Percentiles rank a stretch among this genome's conserved stretches.
These are phyloP conservation scores for Bertia moriformis DNA, from an alignment of 2,329 filamentous ascomycete species.

Conservation along the genomic window DNA sequence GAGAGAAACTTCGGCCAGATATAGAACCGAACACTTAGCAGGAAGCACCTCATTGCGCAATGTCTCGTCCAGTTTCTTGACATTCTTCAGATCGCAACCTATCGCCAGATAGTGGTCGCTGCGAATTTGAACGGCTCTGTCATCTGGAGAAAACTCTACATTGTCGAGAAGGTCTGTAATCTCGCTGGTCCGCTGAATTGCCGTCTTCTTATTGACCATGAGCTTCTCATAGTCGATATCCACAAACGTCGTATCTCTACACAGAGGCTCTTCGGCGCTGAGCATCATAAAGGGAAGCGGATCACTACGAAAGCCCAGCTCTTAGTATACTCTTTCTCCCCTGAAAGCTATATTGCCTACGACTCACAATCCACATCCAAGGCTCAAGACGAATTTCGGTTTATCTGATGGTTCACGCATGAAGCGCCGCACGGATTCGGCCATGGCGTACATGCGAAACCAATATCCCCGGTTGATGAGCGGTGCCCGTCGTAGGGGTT, in stretches of 20 bases:
- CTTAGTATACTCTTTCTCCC: background rate
- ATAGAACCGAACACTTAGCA: conserved; percentile 33
- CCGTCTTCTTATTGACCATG: conserved; percentile 37
- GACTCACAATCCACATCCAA: conserved; percentile 53
- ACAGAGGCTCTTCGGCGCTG: conserved; percentile 19
- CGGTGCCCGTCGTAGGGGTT: conserved; percentile 42
- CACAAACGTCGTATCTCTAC: conserved; percentile 34
- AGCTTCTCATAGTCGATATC: conserved; percentile 48
- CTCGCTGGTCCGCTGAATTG: conserved; percentile 27
- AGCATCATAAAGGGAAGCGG: conserved; percentile 46
- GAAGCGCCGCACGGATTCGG: conserved; percentile 37
- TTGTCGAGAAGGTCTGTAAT: conserved; percentile 22
- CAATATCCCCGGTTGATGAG: conserved; percentile 53
- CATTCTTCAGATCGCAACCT: conserved; percentile 41
- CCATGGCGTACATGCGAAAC: conserved; percentile 52
- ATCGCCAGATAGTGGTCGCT: conserved; percentile 38
- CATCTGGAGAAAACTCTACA: conserved; percentile 11
- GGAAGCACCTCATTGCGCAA: conserved; percentile 25
- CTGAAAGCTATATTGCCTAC: background rate
- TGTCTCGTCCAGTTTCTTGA: conserved; percentile 29
- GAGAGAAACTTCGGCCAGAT: conserved; percentile 47
- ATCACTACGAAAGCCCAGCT: conserved; percentile 26
- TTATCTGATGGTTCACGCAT: conserved; percentile 25
- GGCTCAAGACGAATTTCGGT: conserved; percentile 39
- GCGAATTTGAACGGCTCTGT: conserved; percentile 19